A percentile compares a stretch with the other conserved stretches of the same genome.
These are phyloP conservation scores for Cercophora scortea DNA, from an alignment of 495 filamentous ascomycete species.

Conservation along the genomic window DNA sequence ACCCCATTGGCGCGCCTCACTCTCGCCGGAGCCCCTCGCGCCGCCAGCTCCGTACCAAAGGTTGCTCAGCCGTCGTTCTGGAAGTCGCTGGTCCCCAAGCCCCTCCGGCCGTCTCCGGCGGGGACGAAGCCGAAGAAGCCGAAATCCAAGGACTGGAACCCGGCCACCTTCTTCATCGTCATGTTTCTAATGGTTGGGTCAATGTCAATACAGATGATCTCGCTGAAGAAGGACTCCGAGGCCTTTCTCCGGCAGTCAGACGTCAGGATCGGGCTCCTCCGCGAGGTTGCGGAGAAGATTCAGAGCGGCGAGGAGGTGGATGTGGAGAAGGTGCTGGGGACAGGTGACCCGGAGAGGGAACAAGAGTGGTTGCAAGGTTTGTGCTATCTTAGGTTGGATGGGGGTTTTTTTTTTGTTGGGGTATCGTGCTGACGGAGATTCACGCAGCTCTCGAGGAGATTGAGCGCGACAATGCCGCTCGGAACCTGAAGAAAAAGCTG, in stretches of 20 bases:
- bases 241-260: conserved; percentile 68
- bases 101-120: conserved; percentile 8
- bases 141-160: conserved; percentile 75
- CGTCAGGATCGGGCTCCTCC: conserved; percentile 66
- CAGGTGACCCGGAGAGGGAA: conserved; percentile 68
- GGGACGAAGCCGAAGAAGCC: conserved; percentile 16
- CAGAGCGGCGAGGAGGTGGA: conserved; percentile 85
- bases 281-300: conserved; percentile 75
- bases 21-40: not conserved
- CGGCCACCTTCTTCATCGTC: conserved; percentile 84
- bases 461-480: conserved; percentile 64
- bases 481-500: conserved; percentile 36
- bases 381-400: not conserved
- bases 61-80: conserved; percentile 62
- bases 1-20: conserved; percentile 1
- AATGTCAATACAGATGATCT: conserved; percentile 87
- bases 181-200: conserved; percentile 89
- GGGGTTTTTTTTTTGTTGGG: no score
- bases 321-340: conserved; percentile 74
- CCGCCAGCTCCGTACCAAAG: conserved; percentile 34
- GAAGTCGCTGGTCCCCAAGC: conserved; percentile 56
- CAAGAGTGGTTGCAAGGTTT: conserved; percentile 82
- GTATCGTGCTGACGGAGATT: conserved; percentile 2
- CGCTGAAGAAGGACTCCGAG: conserved; percentile 64
- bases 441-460: conserved; percentile 66